Evolutionary conservation across 768 basidiomycete genomes (phyloP).

Genomic region (Coprinellus micaceus): DNA sequence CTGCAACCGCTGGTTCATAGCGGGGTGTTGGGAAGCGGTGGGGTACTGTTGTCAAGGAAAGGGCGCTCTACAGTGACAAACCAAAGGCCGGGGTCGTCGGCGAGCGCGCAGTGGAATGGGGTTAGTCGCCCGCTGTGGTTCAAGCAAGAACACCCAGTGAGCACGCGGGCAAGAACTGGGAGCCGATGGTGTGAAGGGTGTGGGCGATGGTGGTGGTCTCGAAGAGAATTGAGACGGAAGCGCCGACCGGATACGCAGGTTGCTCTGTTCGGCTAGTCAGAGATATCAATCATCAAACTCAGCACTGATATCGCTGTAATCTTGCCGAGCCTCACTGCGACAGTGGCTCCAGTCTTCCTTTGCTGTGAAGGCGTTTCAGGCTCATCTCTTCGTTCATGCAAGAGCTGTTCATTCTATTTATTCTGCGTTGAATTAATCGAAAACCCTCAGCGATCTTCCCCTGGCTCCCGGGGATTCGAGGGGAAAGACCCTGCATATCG

Average conservation of each 20-base stretch:
- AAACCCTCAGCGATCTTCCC: too few relatives aligned
- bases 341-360: neutral
- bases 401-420: neutral
- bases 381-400: neutral
- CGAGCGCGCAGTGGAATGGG: neutral
- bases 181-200: neutral
- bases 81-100: neutral
- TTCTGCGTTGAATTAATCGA: too few relatives aligned
- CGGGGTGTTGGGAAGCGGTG: neutral
- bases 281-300: neutral
- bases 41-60: neutral
- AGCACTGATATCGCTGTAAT: neutral
- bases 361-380: neutral
- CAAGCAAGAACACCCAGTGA: neutral
- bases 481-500: too few relatives aligned
- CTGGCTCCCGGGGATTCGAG: too few relatives aligned
- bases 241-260: neutral
- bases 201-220: neutral
- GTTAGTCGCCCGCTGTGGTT: too few relatives aligned
- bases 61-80: neutral
- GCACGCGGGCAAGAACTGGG: neutral
- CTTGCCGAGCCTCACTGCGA: neutral
- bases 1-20: constrained; percentile 65
- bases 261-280: neutral
- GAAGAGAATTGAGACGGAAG: constrained; percentile 10